Base-by-base conservation (phyloP, 2,329 filamentous ascomycete species). In the Onygenales sp. region DNA sequence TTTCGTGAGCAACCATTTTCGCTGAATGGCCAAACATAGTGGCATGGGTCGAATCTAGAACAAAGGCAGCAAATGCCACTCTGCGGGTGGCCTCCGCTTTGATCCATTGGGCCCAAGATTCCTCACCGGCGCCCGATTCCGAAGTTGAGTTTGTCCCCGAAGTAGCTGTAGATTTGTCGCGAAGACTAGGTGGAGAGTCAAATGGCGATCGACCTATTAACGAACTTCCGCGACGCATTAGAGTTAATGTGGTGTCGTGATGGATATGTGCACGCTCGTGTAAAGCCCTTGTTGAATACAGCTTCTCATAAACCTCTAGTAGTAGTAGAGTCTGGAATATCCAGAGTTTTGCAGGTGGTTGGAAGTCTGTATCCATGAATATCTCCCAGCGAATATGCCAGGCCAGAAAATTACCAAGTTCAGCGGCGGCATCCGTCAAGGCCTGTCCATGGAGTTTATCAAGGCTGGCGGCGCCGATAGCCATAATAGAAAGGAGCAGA, bases 1-100 rank as follows among this genome's bases (percentile, higher is more conserved):
- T 88, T 69, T 97, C 93, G 63, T 97, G 91, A 2, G 91, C 90
- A 6, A 95, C 90, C 92, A 97, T 96, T 43, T 94, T 90, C 0
- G 89, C 92, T 2, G 91, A 93, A 69, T 97, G 93, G 0, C 92
- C 93, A 69, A 97, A 97, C 87, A 98, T 96, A 32, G 90, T 95
- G 1, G 91, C 90, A 68, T 98, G 93, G 1, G 91, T 94, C 4
- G 91, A 95, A 67, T 98, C 93, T 59, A 97, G 85, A 43, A 96
- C 83, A 65, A 97, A 97, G 0, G 93, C 93, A 0, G 88, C 90
- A 71, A 96, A 97, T 0, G 92, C 93, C 3, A 87, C 88, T 55
- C 93, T 82, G 33, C 89, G 80, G 0, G 91, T 97, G 1, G 92
- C 87, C 67, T 98, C 93, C 49, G 90, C 90, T 10, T 86, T 91